phyloP scores from a whole-genome alignment of 2,329 filamentous ascomycete genomes.

The Berkeleyomyces basicola region DNA sequence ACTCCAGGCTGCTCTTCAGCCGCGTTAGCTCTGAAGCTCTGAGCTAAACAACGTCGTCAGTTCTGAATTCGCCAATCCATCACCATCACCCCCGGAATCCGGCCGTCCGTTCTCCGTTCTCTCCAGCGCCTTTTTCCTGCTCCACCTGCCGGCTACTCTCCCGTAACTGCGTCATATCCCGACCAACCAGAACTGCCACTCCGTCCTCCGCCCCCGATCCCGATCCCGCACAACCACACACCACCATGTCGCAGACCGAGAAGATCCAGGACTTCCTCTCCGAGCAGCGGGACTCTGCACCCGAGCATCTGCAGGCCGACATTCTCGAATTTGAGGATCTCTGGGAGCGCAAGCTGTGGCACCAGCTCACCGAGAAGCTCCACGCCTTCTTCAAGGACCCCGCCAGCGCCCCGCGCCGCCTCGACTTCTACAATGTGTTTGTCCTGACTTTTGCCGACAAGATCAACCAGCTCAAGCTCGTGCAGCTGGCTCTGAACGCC shows the following conservation, averaged over 20 bases:
- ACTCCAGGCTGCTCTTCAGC: constrained; percentile 26
- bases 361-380: constrained; percentile 84
- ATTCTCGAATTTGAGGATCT: constrained; percentile 88
- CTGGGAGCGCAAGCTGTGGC: constrained; percentile 98
- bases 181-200: no score
- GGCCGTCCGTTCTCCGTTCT: background rate
- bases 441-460: constrained; percentile 93
- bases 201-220: no score
- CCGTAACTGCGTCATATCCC: background rate
- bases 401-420: constrained; percentile 65
- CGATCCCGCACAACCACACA: background rate
- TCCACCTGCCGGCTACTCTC: background rate
- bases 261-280: constrained; percentile 82
- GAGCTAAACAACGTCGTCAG: background rate
- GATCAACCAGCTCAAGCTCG: constrained; percentile 97
- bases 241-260: constrained; percentile 35
- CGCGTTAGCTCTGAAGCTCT: constrained; percentile 19
- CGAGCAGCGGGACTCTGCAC: constrained; percentile 74
- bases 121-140: no score
- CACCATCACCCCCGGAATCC: background rate
- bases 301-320: constrained; percentile 71
- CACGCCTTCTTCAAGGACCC: constrained; percentile 75
- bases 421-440: constrained; percentile 87
- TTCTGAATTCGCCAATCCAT: no score
- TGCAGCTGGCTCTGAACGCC: constrained; percentile 74